Evolutionary conservation across 208 protist genomes (phyloP).

Genomic region (Herpetomonas tarakana): DNA sequence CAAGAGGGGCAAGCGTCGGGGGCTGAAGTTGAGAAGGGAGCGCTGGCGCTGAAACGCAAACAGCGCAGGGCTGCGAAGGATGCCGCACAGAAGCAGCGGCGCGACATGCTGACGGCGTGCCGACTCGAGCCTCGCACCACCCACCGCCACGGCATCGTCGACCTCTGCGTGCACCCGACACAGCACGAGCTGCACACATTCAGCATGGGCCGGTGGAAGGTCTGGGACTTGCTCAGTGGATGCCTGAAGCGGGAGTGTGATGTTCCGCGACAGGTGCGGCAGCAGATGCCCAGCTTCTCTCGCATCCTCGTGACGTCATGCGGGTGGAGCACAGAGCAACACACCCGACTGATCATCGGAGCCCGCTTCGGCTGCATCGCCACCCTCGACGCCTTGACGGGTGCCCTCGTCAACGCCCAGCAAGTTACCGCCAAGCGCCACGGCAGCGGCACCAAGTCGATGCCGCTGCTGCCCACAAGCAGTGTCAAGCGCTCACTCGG

Average conservation of each 20-base stretch:
- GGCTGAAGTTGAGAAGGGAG: not conserved
- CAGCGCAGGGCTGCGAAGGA: not conserved
- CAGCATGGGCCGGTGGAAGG: slow-evolving; percentile 52
- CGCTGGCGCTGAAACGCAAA: not conserved
- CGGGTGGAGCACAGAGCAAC: slow-evolving; percentile 55
- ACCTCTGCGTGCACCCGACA: slow-evolving; percentile 26
- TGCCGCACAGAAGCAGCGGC: slow-evolving; percentile 9
- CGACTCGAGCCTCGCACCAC: slow-evolving; percentile 37
- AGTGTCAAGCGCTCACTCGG: not conserved
- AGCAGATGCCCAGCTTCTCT: slow-evolving; percentile 37
- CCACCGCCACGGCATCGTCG: slow-evolving; percentile 42
- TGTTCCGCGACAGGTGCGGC: slow-evolving; percentile 34
- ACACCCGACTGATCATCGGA: slow-evolving; percentile 58
- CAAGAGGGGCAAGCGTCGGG: not conserved
- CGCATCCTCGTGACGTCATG: slow-evolving; percentile 40
- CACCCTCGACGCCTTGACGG: slow-evolving; percentile 57
- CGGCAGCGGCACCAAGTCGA: not conserved
- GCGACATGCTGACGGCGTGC: slow-evolving; percentile 15
- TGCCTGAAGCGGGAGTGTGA: slow-evolving; percentile 29
- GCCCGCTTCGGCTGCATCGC: slow-evolving; percentile 50
- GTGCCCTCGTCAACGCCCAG: slow-evolving; percentile 46
- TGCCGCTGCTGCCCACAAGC: too few relatives aligned
- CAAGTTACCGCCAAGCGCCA: slow-evolving; percentile 19
- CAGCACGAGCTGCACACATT: slow-evolving; percentile 60
- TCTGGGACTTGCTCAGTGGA: slow-evolving; percentile 59